phyloP scores from a whole-genome alignment of 2,329 filamentous ascomycete species.

The Clonostachys solani region DNA sequence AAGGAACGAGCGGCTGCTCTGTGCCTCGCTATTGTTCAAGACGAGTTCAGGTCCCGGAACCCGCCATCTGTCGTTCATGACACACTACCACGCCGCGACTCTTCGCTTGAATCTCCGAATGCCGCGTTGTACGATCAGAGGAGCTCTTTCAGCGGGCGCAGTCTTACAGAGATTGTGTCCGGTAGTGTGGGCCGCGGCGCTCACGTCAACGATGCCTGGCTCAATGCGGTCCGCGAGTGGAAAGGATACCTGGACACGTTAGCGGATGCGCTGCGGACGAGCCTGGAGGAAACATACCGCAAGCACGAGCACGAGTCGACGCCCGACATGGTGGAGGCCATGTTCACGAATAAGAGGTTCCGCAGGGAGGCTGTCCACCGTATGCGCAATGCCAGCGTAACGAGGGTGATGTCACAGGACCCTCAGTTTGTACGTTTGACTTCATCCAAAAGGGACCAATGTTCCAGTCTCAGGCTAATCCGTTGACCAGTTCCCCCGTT shows the following conservation, averaged over 20 bases:
- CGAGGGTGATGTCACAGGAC: conserved; percentile 34
- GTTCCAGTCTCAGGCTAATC: conserved; percentile 5
- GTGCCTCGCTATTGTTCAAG: conserved; percentile 33
- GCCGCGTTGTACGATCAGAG: conserved; percentile 25
- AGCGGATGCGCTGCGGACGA: conserved; percentile 31
- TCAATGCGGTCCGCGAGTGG: conserved; percentile 38
- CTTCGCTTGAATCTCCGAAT: conserved; percentile 20
- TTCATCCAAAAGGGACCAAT: background rate
- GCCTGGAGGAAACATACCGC: conserved; percentile 37
- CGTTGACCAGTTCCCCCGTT: conserved; percentile 28
- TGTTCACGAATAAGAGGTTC: conserved; percentile 36
- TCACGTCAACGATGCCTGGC: conserved; percentile 21
- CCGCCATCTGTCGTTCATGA: conserved; percentile 12
- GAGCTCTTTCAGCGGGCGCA: conserved; percentile 30
- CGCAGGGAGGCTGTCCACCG: conserved; percentile 34
- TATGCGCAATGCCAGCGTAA: conserved; percentile 41
- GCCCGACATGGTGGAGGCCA: conserved; percentile 31
- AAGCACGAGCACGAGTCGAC: conserved; percentile 38
- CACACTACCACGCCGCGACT: conserved; percentile 16
- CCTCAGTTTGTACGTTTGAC: conserved; percentile 31
- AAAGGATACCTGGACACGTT: conserved; percentile 34
- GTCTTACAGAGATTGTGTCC: conserved; percentile 23
- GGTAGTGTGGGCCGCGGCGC: conserved; percentile 11
- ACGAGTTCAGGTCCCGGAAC: conserved; percentile 24
- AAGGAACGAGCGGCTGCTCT: conserved; percentile 31